Evolutionary conservation across 345 rosid species (phyloP), one percentile per base, ranked within the genome.

Genomic region (Cardamine occulta): DNA sequence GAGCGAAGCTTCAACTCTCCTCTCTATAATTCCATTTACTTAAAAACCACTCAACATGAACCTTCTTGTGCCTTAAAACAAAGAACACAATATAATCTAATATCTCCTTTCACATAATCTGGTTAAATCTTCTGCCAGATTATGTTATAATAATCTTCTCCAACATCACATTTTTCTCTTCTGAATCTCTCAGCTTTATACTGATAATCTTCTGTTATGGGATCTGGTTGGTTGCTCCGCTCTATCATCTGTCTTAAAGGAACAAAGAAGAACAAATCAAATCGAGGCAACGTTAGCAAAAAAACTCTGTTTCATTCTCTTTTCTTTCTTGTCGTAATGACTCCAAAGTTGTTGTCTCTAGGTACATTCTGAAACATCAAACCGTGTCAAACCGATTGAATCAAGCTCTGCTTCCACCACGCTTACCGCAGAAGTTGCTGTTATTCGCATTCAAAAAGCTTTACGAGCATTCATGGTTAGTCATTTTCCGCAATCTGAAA

Each of bases 401-500:
- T 47, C 80, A 21, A 70, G 19, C 70, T 60, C 78, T 69, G 5
- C 29, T 40, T 52, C 74, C 5, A 57, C 59, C 2, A 70, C 35
- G 15, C 62, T 76, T 23, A 71, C 72, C 5, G 72, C 62, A 69
- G 85, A 88, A 21, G 31, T 62, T 2, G 88, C 93, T 4, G 93
- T 88, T 4, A 63, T 68, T 61, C 83, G 84, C 66, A 90, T 90
- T 79, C 96, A 88, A 61, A 82, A 82, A 48, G 93, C 89, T 64
- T 88, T 87, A 52, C 86, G 94, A 53, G 80, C 84, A 45, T 80
- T 68, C 75, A 70, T 61, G 89, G 94, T 87, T 40, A 1, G n/a
- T 29, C 51, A 23, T 63, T 63, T 10, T 40, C 54, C 66, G 14
- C 42, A 26, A 3, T 49, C 8, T 63, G 15, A 0, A 39, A 49